Evolutionary conservation across 2,329 filamentous ascomycete species (phyloP).

Genomic region (Exophiala sp.): DNA sequence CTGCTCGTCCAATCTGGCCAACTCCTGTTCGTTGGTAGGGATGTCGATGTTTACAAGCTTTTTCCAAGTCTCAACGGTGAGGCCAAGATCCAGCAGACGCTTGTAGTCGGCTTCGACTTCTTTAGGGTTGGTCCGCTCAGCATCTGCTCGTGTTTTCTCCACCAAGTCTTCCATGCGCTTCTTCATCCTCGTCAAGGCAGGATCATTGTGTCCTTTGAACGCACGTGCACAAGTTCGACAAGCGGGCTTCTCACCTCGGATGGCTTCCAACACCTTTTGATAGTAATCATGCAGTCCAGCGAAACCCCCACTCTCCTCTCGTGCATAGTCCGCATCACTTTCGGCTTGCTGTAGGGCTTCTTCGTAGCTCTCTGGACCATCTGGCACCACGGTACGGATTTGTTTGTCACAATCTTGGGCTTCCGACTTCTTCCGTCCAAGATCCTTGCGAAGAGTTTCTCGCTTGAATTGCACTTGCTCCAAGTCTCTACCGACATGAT

Average conservation of each 20-base stretch:
- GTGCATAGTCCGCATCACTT: constrained; percentile 48
- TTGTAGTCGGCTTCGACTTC: constrained; percentile 62
- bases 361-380: constrained; percentile 49
- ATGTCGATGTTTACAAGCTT: constrained; percentile 67
- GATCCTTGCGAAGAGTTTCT: constrained; percentile 60
- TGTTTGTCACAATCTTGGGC: constrained; percentile 59
- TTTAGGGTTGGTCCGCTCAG: constrained; percentile 56
- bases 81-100: constrained; percentile 59
- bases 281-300: constrained; percentile 70
- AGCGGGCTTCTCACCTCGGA: constrained; percentile 56
- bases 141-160: constrained; percentile 48
- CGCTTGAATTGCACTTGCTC: constrained; percentile 73
- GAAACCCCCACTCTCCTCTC: constrained; percentile 64
- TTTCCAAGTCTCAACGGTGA: constrained; percentile 70
- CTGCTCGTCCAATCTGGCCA: constrained; percentile 60
- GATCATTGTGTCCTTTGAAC: constrained; percentile 54
- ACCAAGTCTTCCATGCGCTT: constrained; percentile 61
- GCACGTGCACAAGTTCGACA: constrained; percentile 73
- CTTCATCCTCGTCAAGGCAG: constrained; percentile 61
- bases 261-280: constrained; percentile 59
- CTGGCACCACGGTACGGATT: constrained; percentile 58
- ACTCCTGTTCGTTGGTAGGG: constrained; percentile 63
- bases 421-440: constrained; percentile 63
- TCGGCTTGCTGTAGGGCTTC: constrained; percentile 53
- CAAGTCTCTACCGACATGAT: constrained; percentile 67